phyloP scores from a whole-genome alignment of 2,329 filamentous ascomycete genomes.

The Talaromyces sp. region DNA sequence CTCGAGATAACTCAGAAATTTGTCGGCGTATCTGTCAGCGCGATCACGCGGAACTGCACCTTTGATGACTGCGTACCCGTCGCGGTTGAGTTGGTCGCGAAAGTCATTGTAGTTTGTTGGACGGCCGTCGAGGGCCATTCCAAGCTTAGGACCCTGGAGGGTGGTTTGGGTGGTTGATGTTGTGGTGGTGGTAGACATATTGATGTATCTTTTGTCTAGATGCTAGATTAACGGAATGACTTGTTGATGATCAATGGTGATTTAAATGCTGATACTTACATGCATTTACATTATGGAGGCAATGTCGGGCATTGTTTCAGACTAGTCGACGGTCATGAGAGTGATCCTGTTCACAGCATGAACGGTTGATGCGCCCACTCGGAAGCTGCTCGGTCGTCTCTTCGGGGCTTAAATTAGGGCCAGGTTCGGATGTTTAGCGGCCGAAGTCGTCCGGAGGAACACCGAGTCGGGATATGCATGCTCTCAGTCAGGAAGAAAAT shows the following conservation, averaged over 20 bases:
- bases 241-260: background rate
- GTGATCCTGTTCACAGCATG: background rate
- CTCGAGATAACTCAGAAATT: background rate
- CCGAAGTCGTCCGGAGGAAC: background rate
- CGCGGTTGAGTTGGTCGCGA: constrained; percentile 42
- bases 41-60: background rate
- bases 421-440: constrained; percentile 6
- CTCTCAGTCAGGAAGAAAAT: background rate
- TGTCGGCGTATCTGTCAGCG: background rate
- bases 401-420: constrained; percentile 8
- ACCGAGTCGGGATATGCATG: background rate
- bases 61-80: constrained; percentile 19
- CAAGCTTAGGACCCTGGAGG: background rate
- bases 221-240: background rate
- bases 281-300: too few species aligned
- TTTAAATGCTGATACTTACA: background rate
- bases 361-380: background rate
- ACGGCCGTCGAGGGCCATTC: background rate
- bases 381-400: constrained; percentile 2
- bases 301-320: background rate
- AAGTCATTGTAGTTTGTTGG: constrained; percentile 32
- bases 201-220: background rate
- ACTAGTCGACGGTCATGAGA: background rate
- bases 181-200: background rate
- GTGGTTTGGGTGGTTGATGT: background rate